Evolutionary conservation across 176 grass and related monocot species (phyloP).

Genomic region (Musa troglodytarum): DNA sequence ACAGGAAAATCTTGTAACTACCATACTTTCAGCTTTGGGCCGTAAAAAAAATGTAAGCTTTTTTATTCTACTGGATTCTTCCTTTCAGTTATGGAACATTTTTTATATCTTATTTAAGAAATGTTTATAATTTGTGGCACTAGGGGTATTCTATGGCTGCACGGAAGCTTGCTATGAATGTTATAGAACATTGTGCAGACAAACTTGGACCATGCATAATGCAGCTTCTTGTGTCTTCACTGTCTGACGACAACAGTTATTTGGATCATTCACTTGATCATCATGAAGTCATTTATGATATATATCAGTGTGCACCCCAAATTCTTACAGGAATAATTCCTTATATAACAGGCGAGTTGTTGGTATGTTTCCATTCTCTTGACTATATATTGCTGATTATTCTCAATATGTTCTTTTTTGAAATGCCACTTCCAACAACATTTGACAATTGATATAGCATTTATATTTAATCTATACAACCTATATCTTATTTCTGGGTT

Average conservation of each 20-base stretch:
- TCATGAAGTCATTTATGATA: slow-evolving; percentile 71
- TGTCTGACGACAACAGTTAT: slow-evolving; percentile 54
- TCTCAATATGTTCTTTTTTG: background rate
- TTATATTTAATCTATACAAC: too few relatives aligned
- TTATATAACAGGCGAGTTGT: slow-evolving; percentile 90
- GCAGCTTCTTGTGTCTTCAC: slow-evolving; percentile 82
- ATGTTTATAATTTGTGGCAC: slow-evolving; percentile 32
- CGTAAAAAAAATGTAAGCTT: slow-evolving; percentile 63
- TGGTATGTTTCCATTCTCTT: slow-evolving; percentile 44
- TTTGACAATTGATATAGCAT: too few relatives aligned
- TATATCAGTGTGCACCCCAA: slow-evolving; percentile 84
- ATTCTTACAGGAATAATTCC: slow-evolving; percentile 74
- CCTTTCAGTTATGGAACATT: background rate
- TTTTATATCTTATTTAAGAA: background rate
- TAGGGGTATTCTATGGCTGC: slow-evolving; percentile 57
- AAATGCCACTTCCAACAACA: background rate
- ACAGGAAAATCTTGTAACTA: slow-evolving; percentile 66
- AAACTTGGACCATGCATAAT: slow-evolving; percentile 84
- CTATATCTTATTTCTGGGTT: too few relatives aligned
- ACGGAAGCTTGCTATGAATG: slow-evolving; percentile 65
- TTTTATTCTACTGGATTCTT: background rate
- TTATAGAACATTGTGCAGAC: slow-evolving; percentile 65
- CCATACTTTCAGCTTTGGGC: slow-evolving; percentile 71
- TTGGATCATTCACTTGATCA: slow-evolving; percentile 60
- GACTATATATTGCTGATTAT: background rate